Evolutionary conservation across 2,329 filamentous ascomycete species (phyloP).

Genomic region (Fusarium temperatum): DNA sequence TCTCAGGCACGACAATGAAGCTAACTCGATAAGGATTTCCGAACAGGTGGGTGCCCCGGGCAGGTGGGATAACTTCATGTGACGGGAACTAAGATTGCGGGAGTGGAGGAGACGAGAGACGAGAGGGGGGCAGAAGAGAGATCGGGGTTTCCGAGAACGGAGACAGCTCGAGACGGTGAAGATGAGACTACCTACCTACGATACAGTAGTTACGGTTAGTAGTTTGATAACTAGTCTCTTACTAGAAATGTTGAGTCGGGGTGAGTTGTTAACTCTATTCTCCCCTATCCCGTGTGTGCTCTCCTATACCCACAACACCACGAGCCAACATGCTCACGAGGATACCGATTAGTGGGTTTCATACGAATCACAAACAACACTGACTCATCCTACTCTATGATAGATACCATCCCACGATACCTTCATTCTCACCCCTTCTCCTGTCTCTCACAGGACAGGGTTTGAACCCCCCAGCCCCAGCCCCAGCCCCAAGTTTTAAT

Average conservation of each 20-base stretch:
- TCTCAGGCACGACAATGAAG: constrained; percentile 10
- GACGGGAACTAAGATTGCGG: constrained; percentile 21
- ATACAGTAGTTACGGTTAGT: neutral
- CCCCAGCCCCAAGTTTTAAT: neutral
- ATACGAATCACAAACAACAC: neutral
- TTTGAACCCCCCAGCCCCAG: neutral
- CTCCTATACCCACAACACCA: constrained; percentile 11
- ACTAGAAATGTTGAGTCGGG: neutral
- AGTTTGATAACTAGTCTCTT: neutral
- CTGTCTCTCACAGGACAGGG: neutral
- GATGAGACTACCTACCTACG: neutral
- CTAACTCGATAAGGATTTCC: neutral
- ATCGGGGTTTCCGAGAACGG: constrained; percentile 15
- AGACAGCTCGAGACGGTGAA: neutral
- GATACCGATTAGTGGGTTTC: neutral
- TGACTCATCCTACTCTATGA: neutral
- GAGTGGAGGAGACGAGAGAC: neutral
- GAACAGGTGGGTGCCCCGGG: neutral
- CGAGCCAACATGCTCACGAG: neutral
- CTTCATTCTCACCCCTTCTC: neutral
- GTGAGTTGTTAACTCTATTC: constrained; percentile 4
- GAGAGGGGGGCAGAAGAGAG: neutral
- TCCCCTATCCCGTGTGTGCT: neutral
- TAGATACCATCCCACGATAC: neutral
- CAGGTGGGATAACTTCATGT: neutral